Percentiles rank a stretch among this genome's conserved stretches.
These are phyloP conservation scores for Plasmodium gaboni DNA, from an alignment of 169 alveolate genomes.

Conservation along the genomic window DNA sequence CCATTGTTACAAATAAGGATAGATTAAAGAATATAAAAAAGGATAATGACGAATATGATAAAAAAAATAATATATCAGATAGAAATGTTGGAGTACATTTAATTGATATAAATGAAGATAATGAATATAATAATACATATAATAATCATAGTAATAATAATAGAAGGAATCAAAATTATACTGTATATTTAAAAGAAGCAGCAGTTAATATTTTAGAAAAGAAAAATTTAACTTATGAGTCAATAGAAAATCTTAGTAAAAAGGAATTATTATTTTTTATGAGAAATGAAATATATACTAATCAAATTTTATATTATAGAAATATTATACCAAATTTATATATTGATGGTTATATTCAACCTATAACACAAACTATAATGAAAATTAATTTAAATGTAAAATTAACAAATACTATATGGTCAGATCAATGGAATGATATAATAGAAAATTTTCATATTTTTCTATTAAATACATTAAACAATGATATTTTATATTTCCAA, in stretches of 20 bases:
- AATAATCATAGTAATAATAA: neutral
- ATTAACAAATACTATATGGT: slow-evolving; percentile 54
- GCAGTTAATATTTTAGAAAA: slow-evolving; percentile 63
- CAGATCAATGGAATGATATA: slow-evolving; percentile 61
- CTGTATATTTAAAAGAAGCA: slow-evolving; percentile 58
- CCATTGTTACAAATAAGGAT: neutral
- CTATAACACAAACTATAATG: slow-evolving; percentile 70
- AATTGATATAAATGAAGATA: slow-evolving; percentile 9
- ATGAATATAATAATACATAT: neutral
- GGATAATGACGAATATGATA: neutral
- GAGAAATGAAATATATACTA: slow-evolving; percentile 67
- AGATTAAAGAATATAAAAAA: neutral
- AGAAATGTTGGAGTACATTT: slow-evolving; percentile 10
- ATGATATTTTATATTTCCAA: slow-evolving; percentile 91
- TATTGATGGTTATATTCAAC: slow-evolving; percentile 68
- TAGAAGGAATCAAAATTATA: slow-evolving; percentile 48
- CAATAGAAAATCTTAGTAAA: slow-evolving; percentile 34
- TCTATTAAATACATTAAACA: slow-evolving; percentile 91
- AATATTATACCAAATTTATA: slow-evolving; percentile 53
- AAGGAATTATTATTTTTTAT: slow-evolving; percentile 58
- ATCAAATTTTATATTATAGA: slow-evolving; percentile 57
- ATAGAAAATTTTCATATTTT: slow-evolving; percentile 84
- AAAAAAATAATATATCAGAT: neutral
- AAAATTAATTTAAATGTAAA: slow-evolving; percentile 61
- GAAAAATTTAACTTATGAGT: slow-evolving; percentile 47